Conservation (phyloP, 495 filamentous ascomycete species). For the Tricharina praecox region DNA sequence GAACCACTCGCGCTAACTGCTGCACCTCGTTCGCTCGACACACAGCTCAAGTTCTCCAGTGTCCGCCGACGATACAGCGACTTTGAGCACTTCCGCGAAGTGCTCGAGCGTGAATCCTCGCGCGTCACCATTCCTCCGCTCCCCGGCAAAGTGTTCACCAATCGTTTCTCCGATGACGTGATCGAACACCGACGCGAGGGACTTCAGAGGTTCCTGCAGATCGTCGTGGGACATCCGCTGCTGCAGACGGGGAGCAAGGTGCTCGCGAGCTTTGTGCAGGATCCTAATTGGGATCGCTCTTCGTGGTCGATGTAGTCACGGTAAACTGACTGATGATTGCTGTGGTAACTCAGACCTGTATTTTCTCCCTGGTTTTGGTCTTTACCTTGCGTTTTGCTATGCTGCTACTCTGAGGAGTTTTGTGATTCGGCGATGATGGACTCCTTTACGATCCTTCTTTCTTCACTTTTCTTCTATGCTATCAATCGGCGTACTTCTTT, state of each 20-base stretch:
- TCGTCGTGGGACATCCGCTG: conserved; percentile 89
- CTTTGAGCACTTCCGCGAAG: conserved; percentile 97
- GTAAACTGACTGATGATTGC: no score
- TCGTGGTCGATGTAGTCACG: conserved; percentile 47
- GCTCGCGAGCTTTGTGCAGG: conserved; percentile 85
- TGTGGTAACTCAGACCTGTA: no score
- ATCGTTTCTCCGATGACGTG: conserved; percentile 94
- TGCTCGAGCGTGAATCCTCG: conserved; percentile 85
- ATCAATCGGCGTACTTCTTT: no score
- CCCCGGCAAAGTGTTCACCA: conserved; percentile 94
- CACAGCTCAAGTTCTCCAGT: conserved; percentile 42
- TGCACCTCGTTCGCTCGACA: conserved; percentile 1
- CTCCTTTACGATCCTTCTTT: no score
- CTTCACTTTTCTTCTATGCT: no score
- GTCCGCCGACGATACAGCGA: conserved; percentile 92
- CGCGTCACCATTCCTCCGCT: conserved; percentile 90
- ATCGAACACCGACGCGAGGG: conserved; percentile 90
- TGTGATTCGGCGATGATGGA: no score
- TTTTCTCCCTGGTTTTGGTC: no score
- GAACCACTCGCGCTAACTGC: no score
- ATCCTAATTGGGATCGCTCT: conserved; percentile 64
- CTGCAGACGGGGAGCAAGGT: conserved; percentile 97
- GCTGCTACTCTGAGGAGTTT: no score
- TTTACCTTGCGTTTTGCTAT: no score
- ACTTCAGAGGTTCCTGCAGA: conserved; percentile 88